Percentiles rank a stretch among this genome's conserved stretches.
phyloP scores from a whole-genome alignment of 208 protist genomes.

The Crithidia mellificae region DNA sequence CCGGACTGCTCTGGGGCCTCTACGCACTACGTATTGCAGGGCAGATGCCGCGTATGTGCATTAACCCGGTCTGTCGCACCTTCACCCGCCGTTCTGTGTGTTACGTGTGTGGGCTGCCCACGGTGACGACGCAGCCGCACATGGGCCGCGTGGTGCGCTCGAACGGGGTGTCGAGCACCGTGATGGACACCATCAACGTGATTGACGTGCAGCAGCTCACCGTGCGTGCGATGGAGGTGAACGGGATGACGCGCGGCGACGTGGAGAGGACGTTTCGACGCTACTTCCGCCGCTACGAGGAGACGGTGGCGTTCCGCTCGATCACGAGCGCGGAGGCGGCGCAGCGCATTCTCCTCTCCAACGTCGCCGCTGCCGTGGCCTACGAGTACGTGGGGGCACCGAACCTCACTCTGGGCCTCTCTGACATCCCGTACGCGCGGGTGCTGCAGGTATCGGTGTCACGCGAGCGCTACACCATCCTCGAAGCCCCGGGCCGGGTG shows the following conservation, averaged over 20 bases:
- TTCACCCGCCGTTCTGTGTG: slow-evolving; percentile 52
- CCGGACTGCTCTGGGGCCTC: slow-evolving; percentile 65
- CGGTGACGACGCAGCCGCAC: slow-evolving; percentile 68
- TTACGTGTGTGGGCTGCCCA: slow-evolving; percentile 56
- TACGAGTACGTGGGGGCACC: slow-evolving; percentile 75
- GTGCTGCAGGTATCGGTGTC: slow-evolving; percentile 49
- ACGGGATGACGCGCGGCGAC: slow-evolving; percentile 33
- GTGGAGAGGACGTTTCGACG: slow-evolving; percentile 50
- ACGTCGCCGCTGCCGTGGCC: slow-evolving; percentile 49
- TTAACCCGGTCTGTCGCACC: slow-evolving; percentile 47
- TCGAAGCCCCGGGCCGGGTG: slow-evolving; percentile 67
- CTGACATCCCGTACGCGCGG: slow-evolving; percentile 70
- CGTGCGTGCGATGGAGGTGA: slow-evolving; percentile 39
- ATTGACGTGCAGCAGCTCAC: slow-evolving; percentile 44
- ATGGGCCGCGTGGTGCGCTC: slow-evolving; percentile 46
- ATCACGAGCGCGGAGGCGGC: slow-evolving; percentile 34
- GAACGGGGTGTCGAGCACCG: background rate
- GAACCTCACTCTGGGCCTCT: slow-evolving; percentile 59
- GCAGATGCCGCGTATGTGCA: slow-evolving; percentile 65
- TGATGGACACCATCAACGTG: slow-evolving; percentile 24
- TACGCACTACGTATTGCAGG: slow-evolving; percentile 56
- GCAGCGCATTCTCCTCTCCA: slow-evolving; percentile 59
- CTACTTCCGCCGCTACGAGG: slow-evolving; percentile 57
- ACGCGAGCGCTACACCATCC: slow-evolving; percentile 57
- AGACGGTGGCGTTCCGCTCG: slow-evolving; percentile 45